Evolutionary conservation across 2,329 filamentous ascomycete genomes (phyloP).

Genomic region (Colletotrichum endophyticum): DNA sequence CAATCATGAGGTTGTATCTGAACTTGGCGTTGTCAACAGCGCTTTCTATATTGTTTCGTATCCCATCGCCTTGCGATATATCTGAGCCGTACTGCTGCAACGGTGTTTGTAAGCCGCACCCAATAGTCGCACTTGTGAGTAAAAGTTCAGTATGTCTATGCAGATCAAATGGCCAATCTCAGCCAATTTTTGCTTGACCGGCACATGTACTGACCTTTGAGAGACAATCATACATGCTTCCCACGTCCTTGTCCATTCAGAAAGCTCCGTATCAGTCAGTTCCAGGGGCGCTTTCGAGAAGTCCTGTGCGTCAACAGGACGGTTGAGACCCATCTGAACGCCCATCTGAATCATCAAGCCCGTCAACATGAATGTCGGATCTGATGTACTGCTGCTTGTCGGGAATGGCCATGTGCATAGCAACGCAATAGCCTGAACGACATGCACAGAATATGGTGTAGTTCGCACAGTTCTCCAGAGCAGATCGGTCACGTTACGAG

Average conservation of each 20-base stretch:
- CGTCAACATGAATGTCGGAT: background rate
- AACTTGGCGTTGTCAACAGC: background rate
- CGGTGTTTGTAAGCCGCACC: background rate
- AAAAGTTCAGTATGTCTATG: background rate
- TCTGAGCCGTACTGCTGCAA: background rate
- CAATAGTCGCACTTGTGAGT: background rate
- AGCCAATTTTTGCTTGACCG: background rate
- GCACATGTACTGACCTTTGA: background rate
- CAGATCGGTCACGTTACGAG: constrained; percentile 9
- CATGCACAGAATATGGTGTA: background rate
- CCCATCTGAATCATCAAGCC: background rate
- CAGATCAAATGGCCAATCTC: background rate
- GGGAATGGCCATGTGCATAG: background rate
- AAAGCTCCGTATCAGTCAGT: background rate
- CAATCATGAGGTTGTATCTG: background rate
- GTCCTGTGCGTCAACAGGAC: background rate
- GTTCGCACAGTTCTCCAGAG: background rate
- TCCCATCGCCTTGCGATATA: background rate
- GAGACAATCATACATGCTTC: background rate
- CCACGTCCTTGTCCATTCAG: background rate
- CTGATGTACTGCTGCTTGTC: background rate
- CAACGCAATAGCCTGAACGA: background rate
- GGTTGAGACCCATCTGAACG: background rate
- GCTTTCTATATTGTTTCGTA: background rate
- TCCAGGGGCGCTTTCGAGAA: background rate